These are phyloP conservation scores for Kluyveromyces sp. DNA, from an alignment of 1,139 yeast species.

Conservation along the genomic window DNA sequence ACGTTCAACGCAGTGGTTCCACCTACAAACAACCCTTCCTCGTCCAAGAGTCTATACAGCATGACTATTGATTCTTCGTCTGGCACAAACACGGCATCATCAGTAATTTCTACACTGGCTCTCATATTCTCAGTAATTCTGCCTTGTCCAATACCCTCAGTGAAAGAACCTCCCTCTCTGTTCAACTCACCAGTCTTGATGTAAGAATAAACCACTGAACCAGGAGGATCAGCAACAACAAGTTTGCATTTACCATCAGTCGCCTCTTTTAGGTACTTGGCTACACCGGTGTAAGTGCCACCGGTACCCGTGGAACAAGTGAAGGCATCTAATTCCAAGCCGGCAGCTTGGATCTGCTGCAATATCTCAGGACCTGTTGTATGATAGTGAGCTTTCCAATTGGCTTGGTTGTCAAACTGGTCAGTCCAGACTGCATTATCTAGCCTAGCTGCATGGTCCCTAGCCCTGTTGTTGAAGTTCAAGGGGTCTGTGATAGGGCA, in stretches of 20 bases:
- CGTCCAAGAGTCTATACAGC: slow-evolving; percentile 76
- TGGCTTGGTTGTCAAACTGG: slow-evolving; percentile 81
- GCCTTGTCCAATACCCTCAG: slow-evolving; percentile 96
- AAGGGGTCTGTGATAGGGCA: slow-evolving; percentile 73
- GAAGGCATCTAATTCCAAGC: slow-evolving; percentile 60
- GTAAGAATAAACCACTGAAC: slow-evolving; percentile 75
- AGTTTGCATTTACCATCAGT: slow-evolving; percentile 53
- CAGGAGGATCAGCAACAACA: slow-evolving; percentile 88
- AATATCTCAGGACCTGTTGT: slow-evolving; percentile 93
- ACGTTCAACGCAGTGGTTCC: slow-evolving; percentile 82
- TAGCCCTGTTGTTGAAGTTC: slow-evolving; percentile 81
- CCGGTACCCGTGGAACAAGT: slow-evolving; percentile 91
- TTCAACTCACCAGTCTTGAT: slow-evolving; percentile 60
- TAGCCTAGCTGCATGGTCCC: slow-evolving; percentile 67
- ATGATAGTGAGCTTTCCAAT: slow-evolving; percentile 82
- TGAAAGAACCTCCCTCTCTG: slow-evolving; percentile 75
- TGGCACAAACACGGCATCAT: slow-evolving; percentile 68
- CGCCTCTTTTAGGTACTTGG: slow-evolving; percentile 65
- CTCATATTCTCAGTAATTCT: slow-evolving; percentile 77
- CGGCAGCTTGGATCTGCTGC: slow-evolving; percentile 51
- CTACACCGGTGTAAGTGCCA: slow-evolving; percentile 80
- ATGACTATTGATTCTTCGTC: slow-evolving; percentile 70
- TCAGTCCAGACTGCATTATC: slow-evolving; percentile 87
- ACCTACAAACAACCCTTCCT: slow-evolving; percentile 87
- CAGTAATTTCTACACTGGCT: slow-evolving; percentile 61